phyloP scores from a whole-genome alignment of 331 rosid species.

The Quercus phellos region DNA sequence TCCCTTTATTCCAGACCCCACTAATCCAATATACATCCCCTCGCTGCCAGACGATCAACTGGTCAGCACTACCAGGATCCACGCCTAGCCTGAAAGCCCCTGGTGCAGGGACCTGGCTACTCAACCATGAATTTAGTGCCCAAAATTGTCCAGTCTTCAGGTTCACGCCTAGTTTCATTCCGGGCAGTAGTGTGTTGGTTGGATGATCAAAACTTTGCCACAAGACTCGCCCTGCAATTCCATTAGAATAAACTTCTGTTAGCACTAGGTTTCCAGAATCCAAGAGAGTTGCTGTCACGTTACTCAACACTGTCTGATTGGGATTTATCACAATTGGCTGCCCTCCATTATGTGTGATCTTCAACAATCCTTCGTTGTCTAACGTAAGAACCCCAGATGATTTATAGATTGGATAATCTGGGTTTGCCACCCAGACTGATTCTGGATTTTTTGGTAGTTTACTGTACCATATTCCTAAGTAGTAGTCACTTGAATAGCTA shows the following conservation, averaged over 20 bases:
- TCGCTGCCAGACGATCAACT: conserved; percentile 18
- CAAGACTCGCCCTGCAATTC: background rate
- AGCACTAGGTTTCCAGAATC: conserved; percentile 18
- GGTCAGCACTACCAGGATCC: conserved; percentile 11
- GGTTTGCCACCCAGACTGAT: conserved; percentile 24
- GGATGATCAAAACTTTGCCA: conserved; percentile 13
- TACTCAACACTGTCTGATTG: conserved; percentile 2
- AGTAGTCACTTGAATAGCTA: conserved; percentile 8
- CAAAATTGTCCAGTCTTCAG: conserved; percentile 1
- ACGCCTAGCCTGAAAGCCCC: conserved; percentile 27
- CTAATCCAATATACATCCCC: conserved; percentile 25
- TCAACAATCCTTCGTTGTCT: background rate
- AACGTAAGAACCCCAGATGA: conserved; percentile 3
- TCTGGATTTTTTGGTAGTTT: conserved; percentile 23
- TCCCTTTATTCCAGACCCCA: conserved; percentile 15
- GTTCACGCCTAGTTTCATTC: conserved; percentile 23
- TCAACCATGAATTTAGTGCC: conserved; percentile 23
- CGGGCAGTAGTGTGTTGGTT: conserved; percentile 16
- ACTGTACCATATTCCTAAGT: conserved; percentile 18
- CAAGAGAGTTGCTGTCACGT: conserved; percentile 16
- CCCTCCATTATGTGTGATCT: background rate
- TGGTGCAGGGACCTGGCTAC: conserved; percentile 17
- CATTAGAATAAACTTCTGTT: background rate
- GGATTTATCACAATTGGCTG: conserved; percentile 1
- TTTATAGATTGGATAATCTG: background rate